Conservation (phyloP, 1,284 basidiomycete genomes). For the Rhodotorula sp. region DNA sequence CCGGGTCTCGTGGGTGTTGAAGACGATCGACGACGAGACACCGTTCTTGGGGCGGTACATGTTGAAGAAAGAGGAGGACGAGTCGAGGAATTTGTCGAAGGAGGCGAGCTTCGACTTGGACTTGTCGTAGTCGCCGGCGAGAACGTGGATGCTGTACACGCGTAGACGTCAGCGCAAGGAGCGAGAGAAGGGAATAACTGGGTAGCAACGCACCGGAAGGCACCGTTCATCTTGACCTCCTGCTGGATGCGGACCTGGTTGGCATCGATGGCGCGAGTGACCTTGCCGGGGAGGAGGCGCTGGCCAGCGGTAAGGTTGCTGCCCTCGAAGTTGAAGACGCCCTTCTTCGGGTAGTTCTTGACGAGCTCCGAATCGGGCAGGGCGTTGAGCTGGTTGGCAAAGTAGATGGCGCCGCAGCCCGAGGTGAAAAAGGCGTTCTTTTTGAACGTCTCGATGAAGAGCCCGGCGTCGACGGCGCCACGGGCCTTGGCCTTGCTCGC, state of each 20-base stretch:
- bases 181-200: neutral
- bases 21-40: conserved; percentile 36
- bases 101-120: conserved; percentile 29
- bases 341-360: conserved; percentile 36
- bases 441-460: conserved; percentile 46
- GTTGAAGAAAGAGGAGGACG: conserved; percentile 44
- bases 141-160: conserved; percentile 34
- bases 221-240: conserved; percentile 46
- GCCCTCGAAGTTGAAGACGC: conserved; percentile 41
- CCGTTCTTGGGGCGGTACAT: conserved; percentile 39
- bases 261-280: conserved; percentile 44
- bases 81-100: conserved; percentile 39
- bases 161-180: neutral
- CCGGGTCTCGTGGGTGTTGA: conserved; percentile 35
- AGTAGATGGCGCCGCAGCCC: conserved; percentile 46
- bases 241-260: conserved; percentile 46
- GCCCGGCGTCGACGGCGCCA: conserved; percentile 42
- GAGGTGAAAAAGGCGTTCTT: conserved; percentile 44
- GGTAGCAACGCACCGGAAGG: conserved; percentile 38
- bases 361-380: conserved; percentile 41
- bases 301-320: conserved; percentile 40
- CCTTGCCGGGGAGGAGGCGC: conserved; percentile 44
- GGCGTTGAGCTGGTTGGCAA: conserved; percentile 42
- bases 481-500: conserved; percentile 30
- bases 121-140: conserved; percentile 38